phyloP scores from a whole-genome alignment of 495 filamentous ascomycete genomes.

The Penicillium macrosclerotiorum region DNA sequence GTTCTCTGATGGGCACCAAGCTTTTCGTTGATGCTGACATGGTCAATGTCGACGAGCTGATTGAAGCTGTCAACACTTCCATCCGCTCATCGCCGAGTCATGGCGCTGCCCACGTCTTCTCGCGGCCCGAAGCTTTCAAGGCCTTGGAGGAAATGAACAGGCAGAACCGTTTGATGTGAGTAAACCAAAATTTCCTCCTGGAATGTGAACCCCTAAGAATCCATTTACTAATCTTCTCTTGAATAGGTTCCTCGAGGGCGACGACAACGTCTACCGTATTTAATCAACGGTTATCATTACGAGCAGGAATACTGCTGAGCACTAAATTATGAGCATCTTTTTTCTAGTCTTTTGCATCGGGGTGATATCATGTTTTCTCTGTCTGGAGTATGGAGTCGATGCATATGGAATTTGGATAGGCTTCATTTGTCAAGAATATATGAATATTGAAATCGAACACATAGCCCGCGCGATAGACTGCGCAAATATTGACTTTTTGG shows the following conservation, averaged over 20 bases:
- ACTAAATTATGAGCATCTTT: constrained; percentile 20
- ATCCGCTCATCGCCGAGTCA: constrained; percentile 41
- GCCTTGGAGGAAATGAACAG: constrained; percentile 78
- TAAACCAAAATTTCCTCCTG: constrained; percentile 15
- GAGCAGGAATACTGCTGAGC: too few species aligned
- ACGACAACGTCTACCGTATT: constrained; percentile 51
- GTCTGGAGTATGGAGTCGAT: constrained; percentile 25
- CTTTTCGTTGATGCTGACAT: constrained; percentile 76
- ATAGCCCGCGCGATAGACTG: too few species aligned
- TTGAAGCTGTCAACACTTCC: constrained; percentile 75
- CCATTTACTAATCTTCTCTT: constrained; percentile 13
- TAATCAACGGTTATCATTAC: constrained; percentile 21
- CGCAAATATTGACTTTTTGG: too few species aligned
- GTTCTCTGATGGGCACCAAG: constrained; percentile 71
- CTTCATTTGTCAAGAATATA: constrained; percentile 20
- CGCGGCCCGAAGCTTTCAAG: constrained; percentile 66
- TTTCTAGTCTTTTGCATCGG: constrained; percentile 23
- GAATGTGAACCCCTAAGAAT: neutral
- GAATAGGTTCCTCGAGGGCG: constrained; percentile 51
- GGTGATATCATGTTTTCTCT: constrained; percentile 30
- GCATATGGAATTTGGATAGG: constrained; percentile 11
- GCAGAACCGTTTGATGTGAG: constrained; percentile 90
- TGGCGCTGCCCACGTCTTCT: constrained; percentile 57
- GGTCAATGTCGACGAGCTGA: constrained; percentile 68
- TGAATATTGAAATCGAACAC: constrained; percentile 6